Evolutionary conservation across 805 yeast species (phyloP).

Genomic region (Kluyveromyces aestuarii): DNA sequence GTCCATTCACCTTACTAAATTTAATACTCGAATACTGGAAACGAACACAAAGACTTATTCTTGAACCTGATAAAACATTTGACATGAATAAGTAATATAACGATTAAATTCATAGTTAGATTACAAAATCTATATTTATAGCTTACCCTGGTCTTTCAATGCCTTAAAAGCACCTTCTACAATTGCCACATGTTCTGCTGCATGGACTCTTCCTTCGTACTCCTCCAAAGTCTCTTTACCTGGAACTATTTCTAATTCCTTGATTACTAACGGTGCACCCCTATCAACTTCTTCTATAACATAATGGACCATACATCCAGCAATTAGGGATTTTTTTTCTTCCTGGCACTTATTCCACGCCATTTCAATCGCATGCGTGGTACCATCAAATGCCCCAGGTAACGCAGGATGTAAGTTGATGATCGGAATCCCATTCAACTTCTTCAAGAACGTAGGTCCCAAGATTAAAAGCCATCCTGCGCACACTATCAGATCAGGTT

Average conservation of each 20-base stretch:
- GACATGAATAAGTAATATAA: too few species aligned
- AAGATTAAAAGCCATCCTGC: conserved; percentile 98
- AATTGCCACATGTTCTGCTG: conserved; percentile 79
- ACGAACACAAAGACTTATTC: too few species aligned
- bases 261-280: conserved; percentile 83
- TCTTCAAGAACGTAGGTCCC: conserved; percentile 64
- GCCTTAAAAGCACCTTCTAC: conserved; percentile 82
- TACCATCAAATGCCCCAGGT: conserved; percentile 96
- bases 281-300: conserved; percentile 95
- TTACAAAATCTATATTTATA: too few species aligned
- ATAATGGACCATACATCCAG: conserved; percentile 94
- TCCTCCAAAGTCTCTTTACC: conserved; percentile 64
- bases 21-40: too few species aligned
- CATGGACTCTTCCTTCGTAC: conserved; percentile 78
- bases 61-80: too few species aligned
- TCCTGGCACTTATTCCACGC: conserved; percentile 93
- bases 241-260: conserved; percentile 59
- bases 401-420: conserved; percentile 95
- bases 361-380: conserved; percentile 84
- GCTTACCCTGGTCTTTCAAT: conserved; percentile 19
- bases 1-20: background rate
- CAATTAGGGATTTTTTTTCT: conserved; percentile 48
- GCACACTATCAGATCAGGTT: conserved; percentile 85
- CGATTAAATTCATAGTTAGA: too few species aligned
- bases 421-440: conserved; percentile 62